Conservation (phyloP, 1,284 basidiomycete genomes). For the Jaminaea rosea region DNA sequence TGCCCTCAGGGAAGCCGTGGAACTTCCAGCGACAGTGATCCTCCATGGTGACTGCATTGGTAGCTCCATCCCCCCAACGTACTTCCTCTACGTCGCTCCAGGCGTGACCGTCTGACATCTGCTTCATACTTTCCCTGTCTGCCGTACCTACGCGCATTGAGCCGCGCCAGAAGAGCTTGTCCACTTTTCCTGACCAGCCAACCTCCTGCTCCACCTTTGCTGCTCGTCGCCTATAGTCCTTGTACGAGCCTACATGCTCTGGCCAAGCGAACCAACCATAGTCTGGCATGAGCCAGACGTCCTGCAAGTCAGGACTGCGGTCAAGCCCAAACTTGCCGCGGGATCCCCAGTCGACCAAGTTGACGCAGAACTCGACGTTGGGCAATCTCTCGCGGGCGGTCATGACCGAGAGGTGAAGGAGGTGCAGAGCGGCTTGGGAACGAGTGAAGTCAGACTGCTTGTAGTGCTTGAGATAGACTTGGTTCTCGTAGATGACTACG, state of each 20-base stretch:
- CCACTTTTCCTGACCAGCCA: constrained; percentile 24
- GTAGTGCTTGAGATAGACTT: constrained; percentile 33
- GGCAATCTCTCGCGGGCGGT: constrained; percentile 32
- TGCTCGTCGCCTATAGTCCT: constrained; percentile 24
- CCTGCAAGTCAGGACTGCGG: constrained; percentile 23
- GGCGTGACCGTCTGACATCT: constrained; percentile 14
- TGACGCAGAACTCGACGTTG: constrained; percentile 43
- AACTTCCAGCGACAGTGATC: constrained; percentile 43
- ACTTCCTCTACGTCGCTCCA: constrained; percentile 35
- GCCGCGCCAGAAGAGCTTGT: constrained; percentile 37
- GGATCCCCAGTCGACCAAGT: constrained; percentile 36
- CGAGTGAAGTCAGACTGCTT: constrained; percentile 29
- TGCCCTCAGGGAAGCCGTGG: constrained; percentile 40
- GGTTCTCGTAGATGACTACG: constrained; percentile 40
- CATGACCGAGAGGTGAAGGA: constrained; percentile 27
- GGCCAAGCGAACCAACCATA: constrained; percentile 42
- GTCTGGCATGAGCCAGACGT: constrained; percentile 45
- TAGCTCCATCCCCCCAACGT: constrained; percentile 16
- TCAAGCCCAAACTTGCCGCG: constrained; percentile 39
- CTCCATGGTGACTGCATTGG: constrained; percentile 21
- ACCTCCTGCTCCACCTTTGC: constrained; percentile 17
- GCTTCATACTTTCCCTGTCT: constrained; percentile 28
- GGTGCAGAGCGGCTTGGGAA: constrained; percentile 24
- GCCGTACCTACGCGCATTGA: constrained; percentile 34
- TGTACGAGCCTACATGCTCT: constrained; percentile 34